phyloP scores from a whole-genome alignment of 2,329 filamentous ascomycete genomes.

The Aspergillus viridinutans region DNA sequence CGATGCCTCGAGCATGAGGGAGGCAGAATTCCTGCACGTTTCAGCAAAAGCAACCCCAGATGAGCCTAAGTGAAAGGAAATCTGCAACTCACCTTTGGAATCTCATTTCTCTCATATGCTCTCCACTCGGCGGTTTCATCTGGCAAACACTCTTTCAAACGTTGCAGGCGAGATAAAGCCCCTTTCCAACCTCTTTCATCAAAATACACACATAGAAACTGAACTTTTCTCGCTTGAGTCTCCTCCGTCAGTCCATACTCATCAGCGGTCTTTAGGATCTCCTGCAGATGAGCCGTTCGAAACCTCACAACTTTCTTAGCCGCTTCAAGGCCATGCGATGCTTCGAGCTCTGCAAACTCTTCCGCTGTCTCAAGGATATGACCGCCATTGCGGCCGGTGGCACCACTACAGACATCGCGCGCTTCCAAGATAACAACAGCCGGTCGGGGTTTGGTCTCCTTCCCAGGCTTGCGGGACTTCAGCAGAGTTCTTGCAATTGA shows the following conservation, averaged over 20 bases:
- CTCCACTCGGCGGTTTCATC: slow-evolving; percentile 25
- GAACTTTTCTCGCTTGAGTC: slow-evolving; percentile 22
- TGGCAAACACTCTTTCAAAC: slow-evolving; percentile 25
- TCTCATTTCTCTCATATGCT: slow-evolving; percentile 16
- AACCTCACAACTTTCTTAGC: slow-evolving; percentile 21
- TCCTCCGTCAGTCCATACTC: slow-evolving; percentile 18
- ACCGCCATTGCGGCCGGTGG: slow-evolving; percentile 32
- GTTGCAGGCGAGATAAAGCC: slow-evolving; percentile 14
- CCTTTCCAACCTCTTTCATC: slow-evolving; percentile 20
- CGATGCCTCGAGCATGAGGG: slow-evolving; percentile 18
- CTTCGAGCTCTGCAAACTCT: slow-evolving; percentile 17
- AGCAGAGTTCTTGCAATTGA: slow-evolving; percentile 24
- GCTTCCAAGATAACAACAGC: slow-evolving; percentile 28
- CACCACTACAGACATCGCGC: slow-evolving; percentile 28
- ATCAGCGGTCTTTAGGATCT: slow-evolving; percentile 17
- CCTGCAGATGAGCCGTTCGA: slow-evolving; percentile 19
- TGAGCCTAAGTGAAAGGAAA: neutral
- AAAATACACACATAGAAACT: slow-evolving; percentile 27
- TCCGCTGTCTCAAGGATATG: slow-evolving; percentile 28
- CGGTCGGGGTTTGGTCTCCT: neutral
- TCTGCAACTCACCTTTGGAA: slow-evolving; percentile 15
- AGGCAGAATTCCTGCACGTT: slow-evolving; percentile 20
- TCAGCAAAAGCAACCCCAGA: neutral
- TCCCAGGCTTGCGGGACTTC: slow-evolving; percentile 1
- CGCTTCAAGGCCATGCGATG: slow-evolving; percentile 13